phyloP scores from a whole-genome alignment of 2,329 filamentous ascomycete genomes.

The Fonsecaea nubica region DNA sequence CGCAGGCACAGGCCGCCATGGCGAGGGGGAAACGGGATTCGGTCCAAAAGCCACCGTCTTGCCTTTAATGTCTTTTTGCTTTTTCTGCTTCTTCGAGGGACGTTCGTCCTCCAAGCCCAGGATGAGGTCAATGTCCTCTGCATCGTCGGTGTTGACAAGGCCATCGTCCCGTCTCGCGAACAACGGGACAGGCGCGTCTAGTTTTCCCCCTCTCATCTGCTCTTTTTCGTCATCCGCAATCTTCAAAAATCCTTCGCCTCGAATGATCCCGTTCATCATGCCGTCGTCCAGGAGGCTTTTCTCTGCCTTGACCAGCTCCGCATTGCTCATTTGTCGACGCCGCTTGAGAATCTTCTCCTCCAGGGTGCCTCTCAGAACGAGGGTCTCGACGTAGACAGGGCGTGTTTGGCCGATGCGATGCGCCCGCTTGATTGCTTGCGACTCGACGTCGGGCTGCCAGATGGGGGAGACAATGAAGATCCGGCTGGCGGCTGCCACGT shows the following conservation, averaged over 20 bases:
- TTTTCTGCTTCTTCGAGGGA: conserved; percentile 21
- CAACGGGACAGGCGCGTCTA: conserved; percentile 28
- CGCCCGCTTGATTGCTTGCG: conserved; percentile 88
- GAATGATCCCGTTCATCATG: conserved; percentile 65
- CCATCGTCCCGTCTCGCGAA: conserved; percentile 29
- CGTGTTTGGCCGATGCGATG: conserved; percentile 84
- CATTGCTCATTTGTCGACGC: conserved; percentile 74
- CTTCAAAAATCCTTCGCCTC: conserved; percentile 59
- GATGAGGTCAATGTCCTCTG: conserved; percentile 22
- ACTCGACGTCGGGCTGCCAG: conserved; percentile 81
- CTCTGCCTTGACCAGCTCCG: conserved; percentile 57
- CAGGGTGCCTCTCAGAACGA: conserved; percentile 79
- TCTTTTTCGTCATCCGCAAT: conserved; percentile 45
- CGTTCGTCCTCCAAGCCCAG: conserved; percentile 21
- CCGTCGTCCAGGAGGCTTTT: conserved; percentile 65
- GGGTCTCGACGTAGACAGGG: conserved; percentile 81
- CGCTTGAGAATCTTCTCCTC: conserved; percentile 83
- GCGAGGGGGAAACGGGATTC: background rate
- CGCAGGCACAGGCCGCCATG: background rate
- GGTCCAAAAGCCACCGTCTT: background rate
- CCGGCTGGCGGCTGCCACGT: conserved; percentile 80
- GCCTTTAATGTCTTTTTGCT: background rate
- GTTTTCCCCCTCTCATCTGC: conserved; percentile 17
- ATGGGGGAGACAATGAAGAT: conserved; percentile 91
- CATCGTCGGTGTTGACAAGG: background rate